Base-by-base conservation (phyloP, 768 basidiomycete species). In the Paxillus involutus region DNA sequence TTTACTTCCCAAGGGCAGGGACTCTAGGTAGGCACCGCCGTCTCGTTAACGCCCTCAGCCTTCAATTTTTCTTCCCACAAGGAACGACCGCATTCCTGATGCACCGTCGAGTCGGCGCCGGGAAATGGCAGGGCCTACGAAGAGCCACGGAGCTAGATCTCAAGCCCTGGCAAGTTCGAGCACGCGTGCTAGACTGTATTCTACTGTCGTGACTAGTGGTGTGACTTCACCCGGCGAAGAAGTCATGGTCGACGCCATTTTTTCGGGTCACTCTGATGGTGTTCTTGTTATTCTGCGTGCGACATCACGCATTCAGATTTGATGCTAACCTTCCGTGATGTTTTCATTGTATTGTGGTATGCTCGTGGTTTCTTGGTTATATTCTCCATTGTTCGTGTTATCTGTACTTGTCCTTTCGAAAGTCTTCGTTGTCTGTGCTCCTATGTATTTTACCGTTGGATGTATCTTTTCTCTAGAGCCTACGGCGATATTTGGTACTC, bases 231-330 rank as follows among this genome's bases (percentile, higher is more conserved):
- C 44, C 7, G 57, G 52, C 49, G 51, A 64, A 37, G 79, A 80
- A 59, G 74, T 86, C 49, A 59, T 75, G 32, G 88, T 91, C 12
- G 90, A 91, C 62, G 86, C 89, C 2, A 91, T 92, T 51, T 91
- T 92, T 64, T 89, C 88, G 33, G 89, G 87, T 5, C 90, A 91
- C 65, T 91, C 90, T 29, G 90, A 92, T 64, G 90, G 90, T 5
- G 75, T 92, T 52, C 82, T 92, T 75, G 86, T 90, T 57, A 89
- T 92, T 59, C 71, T 92, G 12, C 82, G 90, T 19, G 72, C 77
- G 44, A 77, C 80, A 35, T 65, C 71, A 36, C 51, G 44, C 35
- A 32, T 24, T 21, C 6, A 39, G 16, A 35, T 7, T 30, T 49
- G 44, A 47, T 3, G 24, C 30, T 5, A n/a, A 17, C 11, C 35